Conservation (phyloP, 441 rosid genomes). For the Adansonia grandidieri region DNA sequence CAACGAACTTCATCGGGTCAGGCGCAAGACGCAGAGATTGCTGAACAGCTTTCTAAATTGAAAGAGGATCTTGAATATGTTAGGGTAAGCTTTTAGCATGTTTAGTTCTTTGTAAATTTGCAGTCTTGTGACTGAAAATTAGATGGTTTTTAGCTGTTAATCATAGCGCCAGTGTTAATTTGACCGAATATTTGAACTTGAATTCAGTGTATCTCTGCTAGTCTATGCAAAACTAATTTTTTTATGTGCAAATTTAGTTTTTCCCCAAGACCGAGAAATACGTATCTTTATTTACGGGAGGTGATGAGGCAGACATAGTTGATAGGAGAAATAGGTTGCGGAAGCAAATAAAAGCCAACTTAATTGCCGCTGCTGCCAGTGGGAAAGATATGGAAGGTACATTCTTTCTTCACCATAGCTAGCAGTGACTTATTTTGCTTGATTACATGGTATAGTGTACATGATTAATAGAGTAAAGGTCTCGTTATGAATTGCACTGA, state of each 20-base stretch:
- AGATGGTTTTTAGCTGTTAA: neutral
- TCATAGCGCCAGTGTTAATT: neutral
- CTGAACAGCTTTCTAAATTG: conserved; percentile 74
- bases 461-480: neutral
- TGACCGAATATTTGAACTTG: neutral
- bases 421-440: neutral
- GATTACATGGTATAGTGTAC: neutral
- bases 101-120: conserved; percentile 4
- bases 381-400: conserved; percentile 99
- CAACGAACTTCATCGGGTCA: conserved; percentile 80
- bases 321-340: conserved; percentile 88
- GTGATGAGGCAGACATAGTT: conserved; percentile 61
- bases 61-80: conserved; percentile 99
- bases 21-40: conserved; percentile 62
- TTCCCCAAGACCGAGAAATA: conserved; percentile 98
- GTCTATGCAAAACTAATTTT: neutral
- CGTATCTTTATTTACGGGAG: conserved; percentile 83
- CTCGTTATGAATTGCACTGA: neutral
- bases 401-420: neutral
- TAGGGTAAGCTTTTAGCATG: conserved; percentile 54
- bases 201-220: neutral
- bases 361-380: conserved; percentile 88
- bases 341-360: conserved; percentile 88
- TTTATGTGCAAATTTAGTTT: conserved; percentile 56
- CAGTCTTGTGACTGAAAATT: neutral